Conservation (phyloP, 169 alveolate species). For the Toxoplasma gondii region DNA sequence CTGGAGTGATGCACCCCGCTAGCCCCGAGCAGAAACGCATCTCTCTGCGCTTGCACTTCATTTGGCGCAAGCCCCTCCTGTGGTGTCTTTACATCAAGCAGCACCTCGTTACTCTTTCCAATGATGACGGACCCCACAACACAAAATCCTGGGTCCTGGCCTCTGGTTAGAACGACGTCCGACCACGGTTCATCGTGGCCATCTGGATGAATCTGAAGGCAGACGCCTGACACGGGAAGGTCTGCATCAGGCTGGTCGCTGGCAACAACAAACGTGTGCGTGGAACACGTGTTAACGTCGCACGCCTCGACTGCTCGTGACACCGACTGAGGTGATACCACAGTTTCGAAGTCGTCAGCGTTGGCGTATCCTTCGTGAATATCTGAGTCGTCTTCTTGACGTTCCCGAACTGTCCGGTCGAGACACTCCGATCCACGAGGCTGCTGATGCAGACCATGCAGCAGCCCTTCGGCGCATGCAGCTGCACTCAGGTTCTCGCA, state of each 20-base stretch:
- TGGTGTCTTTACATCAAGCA: too few species aligned
- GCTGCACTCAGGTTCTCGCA: background rate
- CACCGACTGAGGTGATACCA: background rate
- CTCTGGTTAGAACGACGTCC: conserved; percentile 10
- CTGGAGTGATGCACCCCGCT: background rate
- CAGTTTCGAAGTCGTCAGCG: background rate
- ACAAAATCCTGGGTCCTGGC: background rate
- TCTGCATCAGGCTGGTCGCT: background rate
- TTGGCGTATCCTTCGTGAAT: background rate
- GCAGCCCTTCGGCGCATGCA: background rate
- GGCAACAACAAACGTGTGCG: background rate
- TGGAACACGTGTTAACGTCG: background rate
- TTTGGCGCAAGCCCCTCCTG: background rate
- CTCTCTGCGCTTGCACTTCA: background rate
- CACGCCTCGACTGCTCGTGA: background rate
- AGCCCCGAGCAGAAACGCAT: background rate
- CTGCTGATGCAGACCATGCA: background rate
- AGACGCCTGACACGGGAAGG: background rate
- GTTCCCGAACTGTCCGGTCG: background rate
- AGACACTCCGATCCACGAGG: background rate
- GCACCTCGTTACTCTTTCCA: background rate
- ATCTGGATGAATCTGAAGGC: background rate
- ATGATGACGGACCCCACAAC: background rate
- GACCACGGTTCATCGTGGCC: conserved; percentile 17
- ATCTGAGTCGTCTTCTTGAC: background rate